phyloP scores from a whole-genome alignment of 495 filamentous ascomycete genomes.

The Annulohypoxylon bovei region DNA sequence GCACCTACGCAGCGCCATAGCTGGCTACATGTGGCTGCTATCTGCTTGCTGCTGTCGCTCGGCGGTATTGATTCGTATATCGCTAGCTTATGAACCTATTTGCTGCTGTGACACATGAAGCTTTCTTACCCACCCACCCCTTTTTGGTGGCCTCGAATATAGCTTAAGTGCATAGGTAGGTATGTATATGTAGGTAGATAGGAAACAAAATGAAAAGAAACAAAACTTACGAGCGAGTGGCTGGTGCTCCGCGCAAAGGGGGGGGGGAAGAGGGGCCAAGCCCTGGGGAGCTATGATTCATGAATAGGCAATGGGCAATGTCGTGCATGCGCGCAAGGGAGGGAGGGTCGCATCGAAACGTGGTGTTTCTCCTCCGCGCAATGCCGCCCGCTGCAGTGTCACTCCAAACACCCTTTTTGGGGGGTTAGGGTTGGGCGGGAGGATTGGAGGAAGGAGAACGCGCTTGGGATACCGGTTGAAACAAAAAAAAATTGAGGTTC shows the following conservation, averaged over 20 bases:
- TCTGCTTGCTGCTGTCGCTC: not conserved
- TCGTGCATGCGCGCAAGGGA: conserved; percentile 24
- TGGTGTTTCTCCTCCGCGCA: conserved; percentile 40
- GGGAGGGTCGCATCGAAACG: conserved; percentile 35
- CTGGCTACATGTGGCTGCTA: not conserved
- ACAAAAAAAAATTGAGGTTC: not conserved
- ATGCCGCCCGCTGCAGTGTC: conserved; percentile 27
- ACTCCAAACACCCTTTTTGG: conserved; percentile 8
- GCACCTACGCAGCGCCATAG: not conserved
- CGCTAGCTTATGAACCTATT: conserved; percentile 29
- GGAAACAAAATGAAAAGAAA: not conserved
- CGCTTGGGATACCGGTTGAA: not conserved
- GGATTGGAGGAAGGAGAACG: not conserved
- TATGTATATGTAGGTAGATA: not conserved
- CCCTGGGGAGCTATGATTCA: conserved; percentile 12
- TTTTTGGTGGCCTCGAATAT: not conserved
- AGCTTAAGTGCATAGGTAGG: not conserved
- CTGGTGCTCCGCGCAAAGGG: conserved; percentile 5
- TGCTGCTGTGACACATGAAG: conserved; percentile 34
- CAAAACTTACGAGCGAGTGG: conserved; percentile 18
- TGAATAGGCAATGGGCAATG: conserved; percentile 15
- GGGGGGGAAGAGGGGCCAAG: not conserved
- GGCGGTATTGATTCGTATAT: conserved; percentile 28
- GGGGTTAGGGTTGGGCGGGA: conserved; percentile 4
- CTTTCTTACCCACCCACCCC: not conserved